These are phyloP conservation scores for Lolium multiflorum DNA, from an alignment of 176 grass and related monocot species.

Conservation along the genomic window DNA sequence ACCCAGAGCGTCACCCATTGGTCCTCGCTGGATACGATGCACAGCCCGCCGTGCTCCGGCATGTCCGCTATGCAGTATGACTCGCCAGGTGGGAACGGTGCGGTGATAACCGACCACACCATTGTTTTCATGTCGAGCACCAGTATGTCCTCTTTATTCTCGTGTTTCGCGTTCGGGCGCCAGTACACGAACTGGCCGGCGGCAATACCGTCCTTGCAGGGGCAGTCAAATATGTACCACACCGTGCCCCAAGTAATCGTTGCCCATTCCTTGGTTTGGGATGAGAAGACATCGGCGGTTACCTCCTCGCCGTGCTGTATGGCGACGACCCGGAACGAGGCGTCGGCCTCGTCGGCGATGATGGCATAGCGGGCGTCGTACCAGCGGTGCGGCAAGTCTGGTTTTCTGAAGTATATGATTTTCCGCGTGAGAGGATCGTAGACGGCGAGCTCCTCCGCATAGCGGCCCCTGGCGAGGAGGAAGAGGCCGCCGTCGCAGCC, in stretches of 20 bases:
- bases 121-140: constrained; percentile 32
- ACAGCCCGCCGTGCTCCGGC: constrained; percentile 28
- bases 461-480: constrained; percentile 14
- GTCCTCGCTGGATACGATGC: constrained; percentile 42
- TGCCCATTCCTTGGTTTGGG: constrained; percentile 13
- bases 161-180: background rate
- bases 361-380: background rate
- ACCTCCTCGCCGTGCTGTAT: background rate
- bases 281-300: background rate
- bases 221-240: background rate
- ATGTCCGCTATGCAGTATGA: constrained; percentile 35
- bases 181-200: constrained; percentile 28
- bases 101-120: constrained; percentile 9
- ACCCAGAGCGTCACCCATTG: constrained; percentile 39
- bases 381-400: background rate
- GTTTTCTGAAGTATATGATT: background rate
- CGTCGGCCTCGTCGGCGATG: constrained; percentile 21
- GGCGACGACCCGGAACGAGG: constrained; percentile 32
- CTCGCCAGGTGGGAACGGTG: background rate
- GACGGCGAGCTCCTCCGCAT: background rate
- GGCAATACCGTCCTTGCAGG: background rate
- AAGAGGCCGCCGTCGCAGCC: constrained; percentile 24
- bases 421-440: constrained; percentile 36
- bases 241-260: background rate
- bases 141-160: background rate